Evolutionary conservation across 768 basidiomycete genomes (phyloP).

Genomic region (Antrodiella citrinella): DNA sequence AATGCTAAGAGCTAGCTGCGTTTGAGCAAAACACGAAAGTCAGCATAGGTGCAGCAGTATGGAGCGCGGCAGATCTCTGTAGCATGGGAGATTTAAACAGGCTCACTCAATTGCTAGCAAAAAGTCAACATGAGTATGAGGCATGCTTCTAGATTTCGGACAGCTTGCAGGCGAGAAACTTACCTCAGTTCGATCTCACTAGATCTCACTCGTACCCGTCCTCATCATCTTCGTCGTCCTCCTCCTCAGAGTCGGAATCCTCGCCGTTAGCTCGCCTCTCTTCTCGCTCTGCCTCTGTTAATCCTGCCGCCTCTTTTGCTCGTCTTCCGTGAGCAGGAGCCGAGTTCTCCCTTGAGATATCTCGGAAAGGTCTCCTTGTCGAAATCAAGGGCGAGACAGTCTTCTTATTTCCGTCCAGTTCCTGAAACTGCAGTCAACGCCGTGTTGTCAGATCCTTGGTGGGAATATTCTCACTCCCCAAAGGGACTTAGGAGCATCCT

Average conservation of each 20-base stretch:
- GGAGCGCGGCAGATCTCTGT: too few species aligned
- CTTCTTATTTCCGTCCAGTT: constrained; percentile 18
- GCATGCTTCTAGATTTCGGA: too few species aligned
- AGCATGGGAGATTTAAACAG: too few species aligned
- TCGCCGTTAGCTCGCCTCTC: constrained; percentile 9
- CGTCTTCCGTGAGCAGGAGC: constrained; percentile 15
- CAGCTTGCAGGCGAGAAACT: too few species aligned
- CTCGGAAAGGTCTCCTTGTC: constrained; percentile 16
- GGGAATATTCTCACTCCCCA: too few species aligned
- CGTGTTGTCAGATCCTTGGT: too few species aligned
- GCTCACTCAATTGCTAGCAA: too few species aligned
- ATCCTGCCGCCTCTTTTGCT: not conserved
- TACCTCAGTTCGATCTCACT: not conserved
- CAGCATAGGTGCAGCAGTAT: too few species aligned
- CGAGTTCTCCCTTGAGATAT: constrained; percentile 19
- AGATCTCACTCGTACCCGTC: not conserved
- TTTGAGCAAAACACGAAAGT: too few species aligned
- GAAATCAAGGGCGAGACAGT: constrained; percentile 14
- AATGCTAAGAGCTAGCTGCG: too few species aligned
- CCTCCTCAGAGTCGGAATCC: constrained; percentile 6
- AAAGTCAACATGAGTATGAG: too few species aligned
- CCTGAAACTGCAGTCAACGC: constrained; percentile 10
- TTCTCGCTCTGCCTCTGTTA: constrained; percentile 7
- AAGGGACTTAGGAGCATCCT: constrained; percentile 16
- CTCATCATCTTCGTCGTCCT: constrained; percentile 5